A percentile compares a stretch with the other conserved stretches of the same genome.
Conservation (phyloP, 2,329 filamentous ascomycete species). For the Xylariaceae sp. region DNA sequence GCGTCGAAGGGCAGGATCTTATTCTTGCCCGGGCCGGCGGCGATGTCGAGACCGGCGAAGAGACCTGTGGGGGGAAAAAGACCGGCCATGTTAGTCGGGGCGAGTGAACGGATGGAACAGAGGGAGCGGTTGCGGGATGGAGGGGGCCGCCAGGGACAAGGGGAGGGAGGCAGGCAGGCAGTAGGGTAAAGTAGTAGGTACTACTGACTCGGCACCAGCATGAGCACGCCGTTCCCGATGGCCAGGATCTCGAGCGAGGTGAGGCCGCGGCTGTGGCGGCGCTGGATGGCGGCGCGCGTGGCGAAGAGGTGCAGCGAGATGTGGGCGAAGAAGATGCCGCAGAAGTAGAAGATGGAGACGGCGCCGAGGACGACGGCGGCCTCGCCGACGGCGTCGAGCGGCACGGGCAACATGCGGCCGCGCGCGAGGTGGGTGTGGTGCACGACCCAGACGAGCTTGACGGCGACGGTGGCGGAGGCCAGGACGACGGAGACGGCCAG, state of each 20-base stretch:
- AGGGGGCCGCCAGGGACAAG: too few species aligned
- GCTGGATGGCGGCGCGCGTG: constrained; percentile 36
- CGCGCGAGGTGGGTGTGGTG: constrained; percentile 9
- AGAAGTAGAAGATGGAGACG: constrained; percentile 44
- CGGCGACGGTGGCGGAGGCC: constrained; percentile 12
- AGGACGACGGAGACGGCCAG: constrained; percentile 9
- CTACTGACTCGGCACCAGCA: constrained; percentile 45
- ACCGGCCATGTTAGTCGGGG: background rate
- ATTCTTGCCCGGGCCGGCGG: constrained; percentile 36
- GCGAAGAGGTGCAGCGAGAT: constrained; percentile 39
- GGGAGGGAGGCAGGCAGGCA: too few species aligned
- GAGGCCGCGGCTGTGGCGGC: constrained; percentile 26
- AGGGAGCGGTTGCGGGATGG: too few species aligned
- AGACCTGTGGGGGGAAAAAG: too few species aligned
- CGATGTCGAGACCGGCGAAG: constrained; percentile 42
- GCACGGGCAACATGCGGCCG: constrained; percentile 13
- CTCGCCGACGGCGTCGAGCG: constrained; percentile 30
- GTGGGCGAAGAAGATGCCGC: constrained; percentile 46
- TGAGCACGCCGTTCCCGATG: constrained; percentile 48
- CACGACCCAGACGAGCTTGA: constrained; percentile 15
- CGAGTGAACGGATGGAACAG: too few species aligned
- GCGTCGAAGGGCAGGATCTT: constrained; percentile 38
- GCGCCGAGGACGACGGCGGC: constrained; percentile 32
- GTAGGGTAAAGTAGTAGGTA: background rate
- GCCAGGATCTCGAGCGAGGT: constrained; percentile 47